Conservation (phyloP, 495 filamentous ascomycete species). For the Friedmanniomyces endolithicus region DNA sequence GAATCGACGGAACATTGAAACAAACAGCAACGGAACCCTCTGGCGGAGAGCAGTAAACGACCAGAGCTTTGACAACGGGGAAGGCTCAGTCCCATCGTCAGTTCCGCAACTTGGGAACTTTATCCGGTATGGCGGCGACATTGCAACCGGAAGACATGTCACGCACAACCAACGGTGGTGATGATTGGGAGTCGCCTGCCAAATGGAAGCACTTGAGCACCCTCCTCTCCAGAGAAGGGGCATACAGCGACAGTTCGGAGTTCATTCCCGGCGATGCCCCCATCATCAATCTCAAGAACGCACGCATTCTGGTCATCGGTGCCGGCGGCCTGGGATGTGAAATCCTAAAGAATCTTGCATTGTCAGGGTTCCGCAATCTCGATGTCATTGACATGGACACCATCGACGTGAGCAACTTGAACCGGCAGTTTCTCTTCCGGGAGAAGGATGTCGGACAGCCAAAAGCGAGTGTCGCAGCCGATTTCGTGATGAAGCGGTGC, state of each 20-base stretch:
- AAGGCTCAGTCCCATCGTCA: too few species aligned
- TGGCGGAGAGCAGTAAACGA: too few species aligned
- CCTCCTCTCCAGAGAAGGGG: slow-evolving; percentile 60
- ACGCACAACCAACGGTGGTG: slow-evolving; percentile 1
- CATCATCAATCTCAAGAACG: slow-evolving; percentile 46
- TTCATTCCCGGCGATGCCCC: slow-evolving; percentile 50
- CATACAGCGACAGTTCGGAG: slow-evolving; percentile 58
- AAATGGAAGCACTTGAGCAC: slow-evolving; percentile 56
- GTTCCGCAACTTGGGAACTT: too few species aligned
- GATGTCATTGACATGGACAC: slow-evolving; percentile 99
- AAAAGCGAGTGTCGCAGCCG: slow-evolving; percentile 87
- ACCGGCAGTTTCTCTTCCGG: slow-evolving; percentile 95
- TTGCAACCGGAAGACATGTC: neutral
- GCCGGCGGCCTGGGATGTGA: slow-evolving; percentile 95
- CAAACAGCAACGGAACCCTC: too few species aligned
- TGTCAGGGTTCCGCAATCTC: slow-evolving; percentile 92
- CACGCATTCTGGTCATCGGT: slow-evolving; percentile 72
- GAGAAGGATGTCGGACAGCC: slow-evolving; percentile 81
- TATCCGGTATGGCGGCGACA: slow-evolving; percentile 5
- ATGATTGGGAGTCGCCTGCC: neutral
- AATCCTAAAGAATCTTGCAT: slow-evolving; percentile 88
- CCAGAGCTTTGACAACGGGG: too few species aligned
- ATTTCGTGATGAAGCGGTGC: slow-evolving; percentile 78
- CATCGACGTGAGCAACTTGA: slow-evolving; percentile 96
- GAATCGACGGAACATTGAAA: too few species aligned